Evolutionary conservation across 2,329 filamentous ascomycete species (phyloP).

Genomic region (Alternaria brassicicola): DNA sequence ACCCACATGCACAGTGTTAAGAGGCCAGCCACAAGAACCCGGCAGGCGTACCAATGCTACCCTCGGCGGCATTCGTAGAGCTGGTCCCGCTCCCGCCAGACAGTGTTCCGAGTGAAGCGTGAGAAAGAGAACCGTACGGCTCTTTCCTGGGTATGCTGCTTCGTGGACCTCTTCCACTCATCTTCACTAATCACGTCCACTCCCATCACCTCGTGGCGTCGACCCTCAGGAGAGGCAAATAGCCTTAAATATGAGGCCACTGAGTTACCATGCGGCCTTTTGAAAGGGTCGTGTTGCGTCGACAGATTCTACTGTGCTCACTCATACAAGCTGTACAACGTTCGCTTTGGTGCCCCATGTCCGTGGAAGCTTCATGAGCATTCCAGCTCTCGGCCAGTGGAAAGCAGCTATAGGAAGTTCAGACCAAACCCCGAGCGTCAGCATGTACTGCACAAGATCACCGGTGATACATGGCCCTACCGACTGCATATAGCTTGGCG

Average conservation of each 20-base stretch:
- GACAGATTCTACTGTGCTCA: neutral
- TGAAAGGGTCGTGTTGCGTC: neutral
- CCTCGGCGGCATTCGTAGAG: neutral
- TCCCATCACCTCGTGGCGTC: neutral
- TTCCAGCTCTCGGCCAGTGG: neutral
- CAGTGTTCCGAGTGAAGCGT: neutral
- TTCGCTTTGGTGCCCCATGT: neutral
- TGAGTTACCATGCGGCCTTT: neutral
- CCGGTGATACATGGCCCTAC: neutral
- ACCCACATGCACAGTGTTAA: neutral
- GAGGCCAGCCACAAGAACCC: neutral
- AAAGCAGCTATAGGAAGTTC: neutral
- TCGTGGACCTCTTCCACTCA: neutral
- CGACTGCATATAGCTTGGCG: constrained; percentile 6
- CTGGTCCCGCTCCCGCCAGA: neutral
- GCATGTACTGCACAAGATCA: constrained; percentile 3
- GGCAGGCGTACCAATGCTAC: constrained; percentile 1
- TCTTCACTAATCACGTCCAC: neutral
- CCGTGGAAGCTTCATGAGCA: neutral
- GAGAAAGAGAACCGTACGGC: neutral
- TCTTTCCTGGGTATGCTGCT: neutral
- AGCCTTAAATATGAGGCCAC: neutral
- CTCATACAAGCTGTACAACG: neutral
- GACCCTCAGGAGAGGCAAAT: neutral
- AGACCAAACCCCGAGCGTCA: neutral